Conservation (phyloP, 78 protist species). For the Neovahlkampfia damariscottae region DNA sequence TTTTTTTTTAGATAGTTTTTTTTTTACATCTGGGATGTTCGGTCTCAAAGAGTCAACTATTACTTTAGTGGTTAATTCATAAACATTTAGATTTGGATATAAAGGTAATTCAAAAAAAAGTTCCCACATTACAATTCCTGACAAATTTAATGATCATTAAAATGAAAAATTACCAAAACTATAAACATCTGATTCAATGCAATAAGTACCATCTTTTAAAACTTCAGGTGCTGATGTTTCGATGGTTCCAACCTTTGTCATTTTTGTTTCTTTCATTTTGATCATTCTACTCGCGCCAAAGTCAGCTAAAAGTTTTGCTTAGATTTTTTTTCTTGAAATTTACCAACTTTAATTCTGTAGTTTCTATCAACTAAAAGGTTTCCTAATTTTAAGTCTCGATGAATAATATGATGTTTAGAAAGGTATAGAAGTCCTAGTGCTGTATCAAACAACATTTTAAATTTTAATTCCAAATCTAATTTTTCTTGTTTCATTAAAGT, state of each 20-base stretch:
- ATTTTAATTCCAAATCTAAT: not conserved
- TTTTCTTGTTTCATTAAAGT: not conserved
- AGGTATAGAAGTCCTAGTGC: constrained; percentile 1
- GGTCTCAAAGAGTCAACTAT: not conserved
- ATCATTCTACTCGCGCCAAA: not conserved
- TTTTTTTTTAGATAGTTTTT: no score
- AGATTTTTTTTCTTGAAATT: not conserved
- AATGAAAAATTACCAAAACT: no score
- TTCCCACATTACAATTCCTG: not conserved
- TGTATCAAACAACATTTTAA: not conserved
- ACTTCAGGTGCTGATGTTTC: not conserved
- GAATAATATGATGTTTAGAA: not conserved
- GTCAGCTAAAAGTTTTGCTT: not conserved
- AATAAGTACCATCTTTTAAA: not conserved
- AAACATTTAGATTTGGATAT: not conserved
- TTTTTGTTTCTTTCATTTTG: not conserved
- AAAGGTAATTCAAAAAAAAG: not conserved
- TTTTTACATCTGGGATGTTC: not conserved
- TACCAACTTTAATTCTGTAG: not conserved
- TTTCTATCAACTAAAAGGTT: not conserved
- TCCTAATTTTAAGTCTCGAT: not conserved
- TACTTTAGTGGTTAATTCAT: not conserved
- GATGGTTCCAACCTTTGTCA: not conserved
- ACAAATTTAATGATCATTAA: no score
- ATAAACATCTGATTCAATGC: not conserved